phyloP scores from a whole-genome alignment of 306 rosid genomes.

The Castanea sativa region DNA sequence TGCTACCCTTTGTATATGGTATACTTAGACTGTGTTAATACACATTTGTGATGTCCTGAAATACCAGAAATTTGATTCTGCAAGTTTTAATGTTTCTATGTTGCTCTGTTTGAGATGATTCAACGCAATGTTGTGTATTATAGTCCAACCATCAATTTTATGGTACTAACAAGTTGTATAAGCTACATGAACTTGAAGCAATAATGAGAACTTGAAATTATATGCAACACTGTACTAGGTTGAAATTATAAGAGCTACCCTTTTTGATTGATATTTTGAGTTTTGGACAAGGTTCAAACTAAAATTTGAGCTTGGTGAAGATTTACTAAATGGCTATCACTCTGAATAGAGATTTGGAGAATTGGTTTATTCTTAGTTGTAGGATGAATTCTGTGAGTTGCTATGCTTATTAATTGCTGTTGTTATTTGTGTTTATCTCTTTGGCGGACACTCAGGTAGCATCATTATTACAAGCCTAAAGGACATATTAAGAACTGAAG shows the following conservation, averaged over 20 bases:
- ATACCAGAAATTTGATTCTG: background rate
- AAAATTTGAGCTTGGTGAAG: background rate
- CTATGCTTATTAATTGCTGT: background rate
- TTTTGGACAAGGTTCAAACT: background rate
- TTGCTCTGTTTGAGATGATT: background rate
- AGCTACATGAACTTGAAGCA: background rate
- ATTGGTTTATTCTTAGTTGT: background rate
- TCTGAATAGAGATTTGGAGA: background rate
- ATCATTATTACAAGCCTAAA: conserved; percentile 67
- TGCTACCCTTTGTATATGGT: background rate
- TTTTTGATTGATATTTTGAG: background rate
- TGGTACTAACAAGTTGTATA: background rate
- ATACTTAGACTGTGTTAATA: background rate
- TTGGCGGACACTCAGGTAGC: conserved; percentile 57
- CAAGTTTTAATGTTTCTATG: background rate
- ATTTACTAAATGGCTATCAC: background rate
- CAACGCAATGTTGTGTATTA: background rate
- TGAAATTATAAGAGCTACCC: background rate
- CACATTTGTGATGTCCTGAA: background rate
- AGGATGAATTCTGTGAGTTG: background rate
- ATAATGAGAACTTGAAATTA: background rate
- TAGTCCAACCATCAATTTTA: background rate
- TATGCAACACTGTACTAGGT: background rate
- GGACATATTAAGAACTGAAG: conserved; percentile 72
- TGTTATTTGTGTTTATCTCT: conserved; percentile 13